These are phyloP conservation scores for Diaporthe eres DNA, from an alignment of 2,329 filamentous ascomycete genomes.

Conservation along the genomic window DNA sequence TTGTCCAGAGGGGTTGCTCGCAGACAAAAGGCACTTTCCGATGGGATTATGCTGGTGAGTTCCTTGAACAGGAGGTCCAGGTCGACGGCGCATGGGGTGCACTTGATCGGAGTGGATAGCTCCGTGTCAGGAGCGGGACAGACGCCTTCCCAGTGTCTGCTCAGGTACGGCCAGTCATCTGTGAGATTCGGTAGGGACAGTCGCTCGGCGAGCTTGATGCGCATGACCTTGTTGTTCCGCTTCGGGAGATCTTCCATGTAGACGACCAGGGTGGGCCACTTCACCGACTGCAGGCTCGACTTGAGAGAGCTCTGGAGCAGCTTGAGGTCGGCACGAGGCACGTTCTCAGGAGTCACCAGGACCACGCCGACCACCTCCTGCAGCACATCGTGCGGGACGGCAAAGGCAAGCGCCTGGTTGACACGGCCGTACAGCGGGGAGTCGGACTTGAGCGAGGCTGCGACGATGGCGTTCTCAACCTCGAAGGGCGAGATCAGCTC, in stretches of 20 bases:
- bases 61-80: conserved; percentile 45
- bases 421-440: conserved; percentile 31
- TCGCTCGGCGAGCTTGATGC: conserved; percentile 65
- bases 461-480: conserved; percentile 75
- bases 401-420: conserved; percentile 35
- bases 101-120: conserved; percentile 57
- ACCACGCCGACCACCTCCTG: conserved; percentile 40
- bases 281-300: conserved; percentile 64
- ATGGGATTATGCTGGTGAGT: conserved; percentile 7
- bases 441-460: conserved; percentile 31
- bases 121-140: conserved; percentile 64
- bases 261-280: conserved; percentile 65
- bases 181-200: conserved; percentile 60
- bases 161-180: conserved; percentile 58
- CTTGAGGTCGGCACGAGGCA: conserved; percentile 56
- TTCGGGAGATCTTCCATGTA: conserved; percentile 70
- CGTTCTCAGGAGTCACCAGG: conserved; percentile 30
- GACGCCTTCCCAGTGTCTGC: conserved; percentile 63
- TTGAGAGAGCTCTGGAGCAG: conserved; percentile 62
- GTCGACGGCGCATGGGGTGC: conserved; percentile 53
- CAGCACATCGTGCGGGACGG: conserved; percentile 37
- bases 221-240: conserved; percentile 70
- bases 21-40: conserved; percentile 43
- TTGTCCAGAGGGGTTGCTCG: conserved; percentile 44
- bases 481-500: conserved; percentile 93